Base-by-base conservation (phyloP, 2,329 filamentous ascomycete genomes). In the Rutstroemia sydowiana region DNA sequence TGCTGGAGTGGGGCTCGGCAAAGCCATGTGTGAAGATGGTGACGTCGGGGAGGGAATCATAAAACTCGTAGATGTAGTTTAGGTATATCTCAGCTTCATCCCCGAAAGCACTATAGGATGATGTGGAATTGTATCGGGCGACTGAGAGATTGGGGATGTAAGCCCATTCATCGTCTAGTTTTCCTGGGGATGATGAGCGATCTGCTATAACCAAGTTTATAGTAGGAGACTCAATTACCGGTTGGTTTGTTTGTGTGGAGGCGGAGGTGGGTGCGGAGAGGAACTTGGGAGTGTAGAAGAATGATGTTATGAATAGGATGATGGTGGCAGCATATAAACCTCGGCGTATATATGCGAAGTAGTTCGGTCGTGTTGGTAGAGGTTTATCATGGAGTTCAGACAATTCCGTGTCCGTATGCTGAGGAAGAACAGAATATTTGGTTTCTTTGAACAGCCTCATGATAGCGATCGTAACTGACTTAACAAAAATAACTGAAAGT, bases 221-320 rank as follows among this genome's bases (percentile, higher is more conserved):
- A 9, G 30, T 37, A 31, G 40, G 47, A 21, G 18, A 14, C 13
- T 41, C 21, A 4, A 21, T 41, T 21, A 41, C 39, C 36, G 36
- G 36, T 2, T 39, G 20, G 36, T 39, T 16, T 16, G 16, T 18
- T 39, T 20, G 36, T 39, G n/a, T 39, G n/a, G 9, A 20, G n/a
- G 4, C 18, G 47, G n/a, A 23, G 47, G n/a, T 39, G n/a, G 9
- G 10, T 9, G 4, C 18, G 47, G n/a, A 23, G 47, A 49, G 20
- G 28, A 28, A 32, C 28, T 23, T 13, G 46, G 30, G 28, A 31
- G 20, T 18, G 26, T 48, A 11, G 37, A 41, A 30, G 21, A 34
- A 36, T 28, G 48, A 50, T 45, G 23, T 37, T 13, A 50, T 50
- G 8, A 50, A 50, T 5, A 40, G 40, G 30, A 45, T 18, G 2